Base-by-base conservation (phyloP, 352 stramenopile species). In the Globisporangium viniferum region DNA sequence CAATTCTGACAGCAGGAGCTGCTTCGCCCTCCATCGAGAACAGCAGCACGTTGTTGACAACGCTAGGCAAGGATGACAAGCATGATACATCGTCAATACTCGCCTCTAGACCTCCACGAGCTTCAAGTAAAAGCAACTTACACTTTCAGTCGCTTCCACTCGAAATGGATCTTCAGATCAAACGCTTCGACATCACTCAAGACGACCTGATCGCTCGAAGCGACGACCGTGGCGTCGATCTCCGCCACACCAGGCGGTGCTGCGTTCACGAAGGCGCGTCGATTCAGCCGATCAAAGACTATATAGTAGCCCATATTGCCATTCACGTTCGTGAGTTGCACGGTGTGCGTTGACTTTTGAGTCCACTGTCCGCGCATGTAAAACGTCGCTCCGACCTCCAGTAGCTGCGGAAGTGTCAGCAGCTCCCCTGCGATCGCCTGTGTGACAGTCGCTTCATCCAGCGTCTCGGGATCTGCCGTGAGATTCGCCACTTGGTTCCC, bases 301-400 rank as follows among this genome's bases (percentile, higher is more conserved):
- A 69, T 15, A 15, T 31, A 59, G 24, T 59, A 53, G 10, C 48
- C 20, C 5, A 9, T 31, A 39, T 20, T 62, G 7, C 33, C 33
- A 44, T 44, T 31, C n/a, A 35, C 53, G 18, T 29, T 60, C 7
- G 10, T 31, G 4, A 72, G 33, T 48, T 49, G 15, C 10, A 74
- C 6, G 5, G 44, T 59, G 49, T 66, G 67, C 3, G 44, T 56
- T 33, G 35, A 3, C 24, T 49, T 41, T 14, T 15, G 35, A 6
- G 3, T 36, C 71, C 67, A 76, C 22, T 35, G 44, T 7, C 71
- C 68, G 5, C 67, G 71, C 8, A 72, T 58, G 48, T 72, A 72
- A n/a, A 74, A 14, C 41, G 58, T 36, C 14, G 59, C 61, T 15
- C 59, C 63, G 8, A 58, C 49, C 6, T 48, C 48, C 35, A 71